Conservation (phyloP, 345 rosid genomes). For the Pistacia atlantica region DNA sequence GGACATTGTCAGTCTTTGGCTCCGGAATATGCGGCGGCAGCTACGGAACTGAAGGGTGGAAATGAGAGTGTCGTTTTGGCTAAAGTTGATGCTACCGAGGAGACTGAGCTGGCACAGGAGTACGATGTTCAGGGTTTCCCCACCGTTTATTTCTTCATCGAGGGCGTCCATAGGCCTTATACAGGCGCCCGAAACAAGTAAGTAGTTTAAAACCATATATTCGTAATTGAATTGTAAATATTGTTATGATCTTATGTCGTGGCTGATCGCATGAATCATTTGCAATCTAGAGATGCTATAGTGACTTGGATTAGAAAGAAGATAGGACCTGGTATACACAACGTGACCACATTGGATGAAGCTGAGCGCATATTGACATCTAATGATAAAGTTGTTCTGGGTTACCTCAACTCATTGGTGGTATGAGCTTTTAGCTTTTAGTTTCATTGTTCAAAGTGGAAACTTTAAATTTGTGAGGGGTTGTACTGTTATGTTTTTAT, state of each 20-base stretch:
- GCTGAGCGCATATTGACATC: slow-evolving; percentile 81
- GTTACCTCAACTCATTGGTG: slow-evolving; percentile 85
- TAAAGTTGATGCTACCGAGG: slow-evolving; percentile 95
- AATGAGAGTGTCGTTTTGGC: slow-evolving; percentile 70
- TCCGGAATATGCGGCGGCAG: slow-evolving; percentile 98
- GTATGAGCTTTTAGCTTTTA: slow-evolving; percentile 38
- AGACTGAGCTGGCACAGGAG: slow-evolving; percentile 79
- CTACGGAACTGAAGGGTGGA: slow-evolving; percentile 69
- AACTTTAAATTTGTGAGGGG: neutral
- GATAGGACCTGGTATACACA: slow-evolving; percentile 80
- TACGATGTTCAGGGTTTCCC: slow-evolving; percentile 93
- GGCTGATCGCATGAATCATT: slow-evolving; percentile 1
- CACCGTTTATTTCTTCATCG: slow-evolving; percentile 74
- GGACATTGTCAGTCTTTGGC: slow-evolving; percentile 97
- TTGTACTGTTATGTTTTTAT: neutral
- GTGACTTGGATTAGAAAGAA: slow-evolving; percentile 98
- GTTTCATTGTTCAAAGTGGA: neutral
- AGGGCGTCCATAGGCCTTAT: slow-evolving; percentile 84
- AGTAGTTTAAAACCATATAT: slow-evolving; percentile 14
- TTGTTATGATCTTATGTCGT: neutral
- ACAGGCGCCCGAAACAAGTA: slow-evolving; percentile 86
- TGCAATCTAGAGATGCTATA: slow-evolving; percentile 68
- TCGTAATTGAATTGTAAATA: neutral
- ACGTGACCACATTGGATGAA: slow-evolving; percentile 80
- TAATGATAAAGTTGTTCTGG: slow-evolving; percentile 79